These are phyloP conservation scores for Boletus rex-veris DNA, from an alignment of 768 basidiomycete genomes.

Conservation along the genomic window DNA sequence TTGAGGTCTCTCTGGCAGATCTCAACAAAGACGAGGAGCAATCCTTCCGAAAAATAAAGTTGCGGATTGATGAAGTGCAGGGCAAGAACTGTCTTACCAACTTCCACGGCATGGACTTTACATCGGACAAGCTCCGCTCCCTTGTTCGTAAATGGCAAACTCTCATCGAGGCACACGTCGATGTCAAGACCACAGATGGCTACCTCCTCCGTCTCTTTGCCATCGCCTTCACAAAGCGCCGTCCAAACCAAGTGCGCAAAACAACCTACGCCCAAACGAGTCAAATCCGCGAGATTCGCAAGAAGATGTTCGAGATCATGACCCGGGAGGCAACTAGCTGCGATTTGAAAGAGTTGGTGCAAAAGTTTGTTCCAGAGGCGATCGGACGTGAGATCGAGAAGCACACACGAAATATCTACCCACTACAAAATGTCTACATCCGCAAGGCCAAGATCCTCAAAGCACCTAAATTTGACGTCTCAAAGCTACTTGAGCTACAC, in stretches of 20 bases:
- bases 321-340: conserved; percentile 91
- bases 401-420: conserved; percentile 93
- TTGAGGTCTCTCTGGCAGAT: conserved; percentile 95
- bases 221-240: conserved; percentile 98
- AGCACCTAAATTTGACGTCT: conserved; percentile 93
- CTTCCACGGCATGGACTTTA: conserved; percentile 99
- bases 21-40: conserved; percentile 99
- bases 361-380: conserved; percentile 98
- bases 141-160: conserved; percentile 99
- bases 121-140: conserved; percentile 98
- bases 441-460: conserved; percentile 99
- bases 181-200: conserved; percentile 98
- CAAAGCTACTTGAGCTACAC: conserved; percentile 95
- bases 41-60: conserved; percentile 98
- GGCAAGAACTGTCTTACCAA: conserved; percentile 99
- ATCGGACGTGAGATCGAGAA: conserved; percentile 99
- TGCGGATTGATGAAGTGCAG: conserved; percentile 93
- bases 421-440: conserved; percentile 97
- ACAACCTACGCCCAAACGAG: conserved; percentile 96
- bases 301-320: conserved; percentile 99
- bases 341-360: conserved; percentile 96
- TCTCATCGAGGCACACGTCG: conserved; percentile 97
- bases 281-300: conserved; percentile 96
- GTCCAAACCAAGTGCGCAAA: conserved; percentile 95
- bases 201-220: conserved; percentile 99